Evolutionary conservation across 2,329 filamentous ascomycete species (phyloP), one percentile per base, ranked within the genome.

Genomic region (Hysterium pulicare): DNA sequence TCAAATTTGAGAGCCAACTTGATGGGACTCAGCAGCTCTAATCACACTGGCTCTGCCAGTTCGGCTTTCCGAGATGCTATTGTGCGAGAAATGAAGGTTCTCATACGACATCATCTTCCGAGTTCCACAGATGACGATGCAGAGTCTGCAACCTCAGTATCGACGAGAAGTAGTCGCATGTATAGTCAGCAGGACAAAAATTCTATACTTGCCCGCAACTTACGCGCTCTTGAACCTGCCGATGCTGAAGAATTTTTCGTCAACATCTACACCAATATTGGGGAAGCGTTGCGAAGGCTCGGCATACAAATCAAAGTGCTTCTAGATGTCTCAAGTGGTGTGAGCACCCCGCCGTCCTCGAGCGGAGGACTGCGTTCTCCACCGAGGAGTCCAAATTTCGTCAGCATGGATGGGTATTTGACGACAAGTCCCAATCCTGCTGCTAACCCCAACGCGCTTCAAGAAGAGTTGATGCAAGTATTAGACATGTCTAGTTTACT

Each of bases 81-180:
- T 10, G 71, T 95, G 48, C 83, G 87, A 38, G 93, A 98, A 66
- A 84, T 97, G 62, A 86, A 91, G 55, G 83, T 81, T 24, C 73
- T 97, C 37, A 91, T 98, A 38, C 81, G 90, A 41, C 81, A 83
- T 44, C 86, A 91, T 19, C 75, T 98, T 30, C 93, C 93, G 1
- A 95, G 90, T 59, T 95, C 91, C 9, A 93, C 82, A 54, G 93
- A 98, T 46, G 91, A 97, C 53, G 93, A 98, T 61, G 87, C 85
- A 47, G 88, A 93, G 62, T 95, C 90, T 0, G 85, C 91, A 71
- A 83, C 91, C 68, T 90, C 90, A 1, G 78, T 83, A 1, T 94
- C 90, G 3, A 96, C 91, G 1, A 73, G 81, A 47, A 84, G 83
- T 21, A 79, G 79, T 45, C 79, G 83, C 49, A 71, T 84, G 32